These are phyloP conservation scores for Debaryomyces prosopidis DNA, from an alignment of 805 yeast genomes.

Conservation along the genomic window DNA sequence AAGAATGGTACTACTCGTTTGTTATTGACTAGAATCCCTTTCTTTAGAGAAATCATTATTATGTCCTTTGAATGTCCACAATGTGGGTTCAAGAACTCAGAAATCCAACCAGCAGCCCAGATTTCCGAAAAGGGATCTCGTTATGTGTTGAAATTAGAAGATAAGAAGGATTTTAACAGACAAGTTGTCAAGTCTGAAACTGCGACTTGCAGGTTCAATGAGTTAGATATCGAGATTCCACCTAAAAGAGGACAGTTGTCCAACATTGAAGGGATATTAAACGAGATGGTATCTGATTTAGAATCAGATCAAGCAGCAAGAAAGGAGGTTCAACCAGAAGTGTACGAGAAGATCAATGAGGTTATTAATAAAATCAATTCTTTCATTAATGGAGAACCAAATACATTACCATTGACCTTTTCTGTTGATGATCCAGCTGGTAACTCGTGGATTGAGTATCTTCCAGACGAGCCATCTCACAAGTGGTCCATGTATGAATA, in stretches of 20 bases:
- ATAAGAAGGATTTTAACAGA: conserved; percentile 73
- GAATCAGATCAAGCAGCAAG: conserved; percentile 80
- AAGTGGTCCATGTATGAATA: conserved; percentile 89
- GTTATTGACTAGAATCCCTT: conserved; percentile 86
- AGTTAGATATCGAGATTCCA: conserved; percentile 91
- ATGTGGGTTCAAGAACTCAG: conserved; percentile 88
- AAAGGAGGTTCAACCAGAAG: conserved; percentile 69
- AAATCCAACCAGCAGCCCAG: conserved; percentile 92
- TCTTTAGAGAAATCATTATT: conserved; percentile 82
- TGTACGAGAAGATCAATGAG: conserved; percentile 71
- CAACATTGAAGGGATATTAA: conserved; percentile 84
- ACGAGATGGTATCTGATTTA: conserved; percentile 82
- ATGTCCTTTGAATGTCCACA: conserved; percentile 97
- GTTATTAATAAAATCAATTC: conserved; percentile 62
- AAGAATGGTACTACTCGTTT: conserved; percentile 81
- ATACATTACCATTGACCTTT: conserved; percentile 73
- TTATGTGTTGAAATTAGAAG: conserved; percentile 68
- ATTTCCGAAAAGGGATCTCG: conserved; percentile 87
- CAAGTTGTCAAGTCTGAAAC: conserved; percentile 91
- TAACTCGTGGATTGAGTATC: conserved; percentile 91
- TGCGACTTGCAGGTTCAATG: conserved; percentile 75
- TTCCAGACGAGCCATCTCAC: conserved; percentile 84
- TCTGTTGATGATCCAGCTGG: conserved; percentile 93
- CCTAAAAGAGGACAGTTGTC: conserved; percentile 92
- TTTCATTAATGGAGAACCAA: conserved; percentile 64